Percentiles rank a stretch among this genome's conserved stretches.
These are phyloP conservation scores for Colletotrichum limetticola DNA, from an alignment of 2,329 filamentous ascomycete genomes.

Conservation along the genomic window DNA sequence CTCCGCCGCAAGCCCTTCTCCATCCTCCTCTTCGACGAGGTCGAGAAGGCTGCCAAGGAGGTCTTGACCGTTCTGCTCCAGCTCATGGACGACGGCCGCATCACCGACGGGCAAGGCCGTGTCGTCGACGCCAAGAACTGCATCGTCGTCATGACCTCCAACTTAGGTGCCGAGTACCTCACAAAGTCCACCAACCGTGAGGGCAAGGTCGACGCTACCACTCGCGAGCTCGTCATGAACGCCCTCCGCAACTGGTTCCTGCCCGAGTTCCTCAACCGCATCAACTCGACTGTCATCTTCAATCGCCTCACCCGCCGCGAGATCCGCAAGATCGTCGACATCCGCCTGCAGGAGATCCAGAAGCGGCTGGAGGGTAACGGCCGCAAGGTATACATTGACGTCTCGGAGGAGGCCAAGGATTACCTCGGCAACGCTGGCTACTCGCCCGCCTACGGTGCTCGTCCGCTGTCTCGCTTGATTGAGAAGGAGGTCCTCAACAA, in stretches of 20 bases:
- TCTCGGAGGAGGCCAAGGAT: conserved; percentile 87
- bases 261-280: conserved; percentile 98
- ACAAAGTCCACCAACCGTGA: conserved; percentile 80
- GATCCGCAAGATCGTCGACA: conserved; percentile 95
- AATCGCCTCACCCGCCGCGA: conserved; percentile 91
- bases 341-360: conserved; percentile 89
- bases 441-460: conserved; percentile 93
- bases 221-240: conserved; percentile 89
- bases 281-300: conserved; percentile 96
- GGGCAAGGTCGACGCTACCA: conserved; percentile 86
- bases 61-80: conserved; percentile 96
- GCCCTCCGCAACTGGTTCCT: conserved; percentile 96
- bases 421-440: conserved; percentile 93
- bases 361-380: conserved; percentile 87
- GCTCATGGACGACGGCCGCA: conserved; percentile 98
- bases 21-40: conserved; percentile 96
- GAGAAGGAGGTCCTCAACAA: conserved; percentile 98
- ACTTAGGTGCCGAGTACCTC: conserved; percentile 95
- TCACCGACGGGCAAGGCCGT: conserved; percentile 97
- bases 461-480: conserved; percentile 88
- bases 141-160: conserved; percentile 99
- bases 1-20: conserved; percentile 96
- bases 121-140: conserved; percentile 97
- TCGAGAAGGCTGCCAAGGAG: conserved; percentile 99
- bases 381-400: conserved; percentile 85